Evolutionary conservation across 768 basidiomycete genomes (phyloP), one percentile per base, ranked within the genome.

Genomic region (Dentipellis sp.): DNA sequence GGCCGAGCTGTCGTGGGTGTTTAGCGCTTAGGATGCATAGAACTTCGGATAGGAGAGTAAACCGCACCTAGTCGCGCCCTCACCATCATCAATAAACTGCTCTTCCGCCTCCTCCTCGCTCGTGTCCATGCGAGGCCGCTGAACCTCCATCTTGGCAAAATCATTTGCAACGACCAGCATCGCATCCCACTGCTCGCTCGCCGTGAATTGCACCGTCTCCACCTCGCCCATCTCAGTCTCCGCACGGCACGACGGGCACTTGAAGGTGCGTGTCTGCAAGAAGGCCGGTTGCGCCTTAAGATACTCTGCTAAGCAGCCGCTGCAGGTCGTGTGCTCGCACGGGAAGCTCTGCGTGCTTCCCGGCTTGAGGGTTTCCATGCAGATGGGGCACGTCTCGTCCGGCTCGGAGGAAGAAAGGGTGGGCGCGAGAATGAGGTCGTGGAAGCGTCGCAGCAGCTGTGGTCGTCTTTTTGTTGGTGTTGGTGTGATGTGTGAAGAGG

Each of bases 301-400:
- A 6, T 29, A 29, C 3, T 29, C 29, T 29, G 29, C 59, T 16
- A 75, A 57, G 55, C 76, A 78, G 7, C 55, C 62, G 49, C 72
- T 60, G 60, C 78, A 79, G 40, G 75, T 61, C 9, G 71, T 59
- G 61, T 80, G 78, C 47, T 77, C 65, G 62, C 78, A 78, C 5
- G 66, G 62, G 21, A 76, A 65, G 49, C 78, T 80, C 3, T 12
- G 11, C 16, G 14, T 29, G 29, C 29, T 29, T 6, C 29, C 29
- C 3, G 29, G 3, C 29, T 3, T 6, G 29, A 29, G 29, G 29
- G 29, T 29, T 10, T 74, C 71, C 38, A 65, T 54, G 58, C 78
- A 78, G 12, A 77, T 63, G 10, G 66, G 56, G 57, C 77, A 78
- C n/a, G 68, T 64, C 50, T 76, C 75, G 0, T 62, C 59, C 4